phyloP scores from a whole-genome alignment of 345 rosid genomes.

The Hypericum androsaemum region DNA sequence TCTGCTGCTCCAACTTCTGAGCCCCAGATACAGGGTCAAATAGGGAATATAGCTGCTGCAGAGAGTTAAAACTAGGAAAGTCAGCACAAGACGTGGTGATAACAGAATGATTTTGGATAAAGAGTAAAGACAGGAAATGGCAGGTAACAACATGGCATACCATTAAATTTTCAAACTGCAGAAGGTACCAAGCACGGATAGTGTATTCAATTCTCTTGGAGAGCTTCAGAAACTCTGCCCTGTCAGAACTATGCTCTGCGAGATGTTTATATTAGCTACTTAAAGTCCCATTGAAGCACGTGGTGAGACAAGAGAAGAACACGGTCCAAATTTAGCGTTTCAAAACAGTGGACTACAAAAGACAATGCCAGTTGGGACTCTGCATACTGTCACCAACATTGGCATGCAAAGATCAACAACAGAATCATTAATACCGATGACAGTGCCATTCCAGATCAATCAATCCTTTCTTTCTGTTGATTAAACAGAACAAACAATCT shows the following conservation, averaged over 20 bases:
- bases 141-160: constrained; percentile 11
- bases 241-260: constrained; percentile 27
- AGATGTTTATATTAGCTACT: too few relatives aligned
- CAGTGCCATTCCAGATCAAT: too few relatives aligned
- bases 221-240: constrained; percentile 45
- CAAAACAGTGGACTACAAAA: too few relatives aligned
- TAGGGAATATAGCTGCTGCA: constrained; percentile 56
- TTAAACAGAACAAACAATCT: too few relatives aligned
- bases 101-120: not conserved
- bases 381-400: too few relatives aligned
- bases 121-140: not conserved
- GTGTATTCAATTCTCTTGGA: constrained; percentile 56
- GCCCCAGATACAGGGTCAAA: constrained; percentile 62
- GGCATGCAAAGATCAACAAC: too few relatives aligned
- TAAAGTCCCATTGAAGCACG: too few relatives aligned
- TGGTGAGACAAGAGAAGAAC: too few relatives aligned
- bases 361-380: too few relatives aligned
- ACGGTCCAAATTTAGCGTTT: too few relatives aligned
- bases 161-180: constrained; percentile 69
- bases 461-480: too few relatives aligned
- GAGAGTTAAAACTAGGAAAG: not conserved
- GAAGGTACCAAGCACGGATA: constrained; percentile 62
- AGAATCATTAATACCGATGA: too few relatives aligned
- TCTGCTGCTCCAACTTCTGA: constrained; percentile 41
- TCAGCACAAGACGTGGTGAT: not conserved